Base-by-base conservation (phyloP, 2,329 filamentous ascomycete species). In the Cercospora citrullina region DNA sequence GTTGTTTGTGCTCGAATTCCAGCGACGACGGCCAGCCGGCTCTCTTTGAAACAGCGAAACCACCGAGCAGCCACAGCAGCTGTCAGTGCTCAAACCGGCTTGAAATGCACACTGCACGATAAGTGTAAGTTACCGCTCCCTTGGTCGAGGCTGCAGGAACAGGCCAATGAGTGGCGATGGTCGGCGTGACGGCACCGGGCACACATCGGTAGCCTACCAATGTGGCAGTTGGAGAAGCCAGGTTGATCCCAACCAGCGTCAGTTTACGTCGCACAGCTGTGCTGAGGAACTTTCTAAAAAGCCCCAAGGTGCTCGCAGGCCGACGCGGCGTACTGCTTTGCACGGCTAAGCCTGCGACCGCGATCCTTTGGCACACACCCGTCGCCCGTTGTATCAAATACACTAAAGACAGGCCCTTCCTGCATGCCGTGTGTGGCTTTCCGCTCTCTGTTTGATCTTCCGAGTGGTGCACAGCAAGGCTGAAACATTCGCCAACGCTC, bases 1-100 rank as follows among this genome's bases (percentile, higher is more conserved):
- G 63, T 63, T 68, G 66, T 68, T 63, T 64, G 63, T 60, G 62
- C 66, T 62, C 63, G 65, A 63, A 68, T 68, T 68, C 66, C 66
- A 68, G 53, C 62, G 63, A 26, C 67, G 53, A 33, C 66, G 58
- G 63, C 67, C 67, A 65, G 59, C 61, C 63, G 63, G 58, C 59
- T 51, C 65, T 63, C 63, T 68, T 45, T 63, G 64, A 68, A 65
- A 64, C 63, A 59, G 63, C 53, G 64, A 68, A 53, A 58, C 60
- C 63, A 63, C 60, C 42, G 65, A 65, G 63, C 23, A 60, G 67
- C 59, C 63, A 66, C 59, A 33, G 66, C 66, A 68, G 62, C 66
- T 68, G 66, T 68, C 66, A 68, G 28, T 64, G 66, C 61, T 58
- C 55, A 57, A 64, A 55, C 31, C 66, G 55, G 63, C 59, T 62